phyloP scores from a whole-genome alignment of 768 basidiomycete species.

The Amanita exitialis region DNA sequence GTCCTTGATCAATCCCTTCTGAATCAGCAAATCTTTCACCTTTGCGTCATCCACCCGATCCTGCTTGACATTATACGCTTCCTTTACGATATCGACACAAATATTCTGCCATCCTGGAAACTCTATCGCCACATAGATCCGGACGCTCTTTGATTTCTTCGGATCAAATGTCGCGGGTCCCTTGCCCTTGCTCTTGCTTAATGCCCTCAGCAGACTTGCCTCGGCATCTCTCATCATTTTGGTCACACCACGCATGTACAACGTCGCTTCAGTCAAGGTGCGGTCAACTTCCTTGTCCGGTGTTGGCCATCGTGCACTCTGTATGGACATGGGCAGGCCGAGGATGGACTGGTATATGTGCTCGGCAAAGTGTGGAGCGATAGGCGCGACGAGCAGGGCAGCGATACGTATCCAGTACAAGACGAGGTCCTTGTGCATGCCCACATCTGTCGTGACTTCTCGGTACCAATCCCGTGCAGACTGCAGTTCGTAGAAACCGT shows the following conservation, averaged over 20 bases:
- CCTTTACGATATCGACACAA: constrained; percentile 68
- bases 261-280: constrained; percentile 57
- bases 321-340: constrained; percentile 56
- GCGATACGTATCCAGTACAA: constrained; percentile 75
- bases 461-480: constrained; percentile 93
- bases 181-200: constrained; percentile 69
- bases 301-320: constrained; percentile 77
- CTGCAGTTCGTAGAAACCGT: constrained; percentile 93
- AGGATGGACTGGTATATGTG: constrained; percentile 78
- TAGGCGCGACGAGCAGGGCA: constrained; percentile 73
- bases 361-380: constrained; percentile 92
- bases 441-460: constrained; percentile 72
- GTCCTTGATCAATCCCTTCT: constrained; percentile 84
- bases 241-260: constrained; percentile 86
- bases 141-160: constrained; percentile 73
- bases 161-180: constrained; percentile 61
- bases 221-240: constrained; percentile 91
- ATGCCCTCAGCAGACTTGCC: constrained; percentile 63
- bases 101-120: constrained; percentile 94
- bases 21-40: constrained; percentile 56
- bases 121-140: constrained; percentile 81
- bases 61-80: constrained; percentile 45
- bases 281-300: constrained; percentile 50
- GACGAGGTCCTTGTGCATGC: constrained; percentile 85
- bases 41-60: constrained; percentile 76